phyloP scores from a whole-genome alignment of 768 basidiomycete genomes.

The Kwoniella shandongensis region DNA sequence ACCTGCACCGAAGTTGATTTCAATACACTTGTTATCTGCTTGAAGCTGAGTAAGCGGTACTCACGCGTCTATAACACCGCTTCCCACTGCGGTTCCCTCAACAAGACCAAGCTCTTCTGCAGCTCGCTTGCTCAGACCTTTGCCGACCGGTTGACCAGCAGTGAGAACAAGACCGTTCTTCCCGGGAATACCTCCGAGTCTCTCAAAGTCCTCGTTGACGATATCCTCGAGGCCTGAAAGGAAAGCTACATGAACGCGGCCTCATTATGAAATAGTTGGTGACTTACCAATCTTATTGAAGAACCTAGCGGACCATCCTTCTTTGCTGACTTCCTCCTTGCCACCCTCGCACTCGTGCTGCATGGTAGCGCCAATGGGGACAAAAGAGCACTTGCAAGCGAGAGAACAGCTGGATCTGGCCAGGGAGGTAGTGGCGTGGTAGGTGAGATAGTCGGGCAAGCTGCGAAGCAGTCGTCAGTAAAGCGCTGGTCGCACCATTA shows the following conservation, averaged over 20 bases:
- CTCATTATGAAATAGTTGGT: too few species aligned
- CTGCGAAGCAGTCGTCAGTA: conserved; percentile 67
- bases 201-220: conserved; percentile 65
- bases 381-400: conserved; percentile 92
- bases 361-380: conserved; percentile 62
- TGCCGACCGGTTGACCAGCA: conserved; percentile 78
- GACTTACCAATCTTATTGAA: conserved; percentile 76
- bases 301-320: conserved; percentile 86
- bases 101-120: conserved; percentile 81
- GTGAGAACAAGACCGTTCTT: conserved; percentile 65
- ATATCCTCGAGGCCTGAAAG: conserved; percentile 44
- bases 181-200: conserved; percentile 68
- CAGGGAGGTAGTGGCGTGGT: conserved; percentile 74
- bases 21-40: background rate
- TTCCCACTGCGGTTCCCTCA: conserved; percentile 87
- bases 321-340: conserved; percentile 55
- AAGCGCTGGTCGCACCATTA: background rate
- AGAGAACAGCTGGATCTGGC: conserved; percentile 87
- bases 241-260: conserved; percentile 2
- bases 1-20: conserved; percentile 45
- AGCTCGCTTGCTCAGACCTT: conserved; percentile 72
- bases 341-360: conserved; percentile 46
- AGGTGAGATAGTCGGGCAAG: conserved; percentile 93
- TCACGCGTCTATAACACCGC: conserved; percentile 91
- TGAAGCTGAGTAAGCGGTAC: conserved; percentile 37